These are phyloP conservation scores for Penicillium canescens DNA, from an alignment of 495 filamentous ascomycete species.

Conservation along the genomic window DNA sequence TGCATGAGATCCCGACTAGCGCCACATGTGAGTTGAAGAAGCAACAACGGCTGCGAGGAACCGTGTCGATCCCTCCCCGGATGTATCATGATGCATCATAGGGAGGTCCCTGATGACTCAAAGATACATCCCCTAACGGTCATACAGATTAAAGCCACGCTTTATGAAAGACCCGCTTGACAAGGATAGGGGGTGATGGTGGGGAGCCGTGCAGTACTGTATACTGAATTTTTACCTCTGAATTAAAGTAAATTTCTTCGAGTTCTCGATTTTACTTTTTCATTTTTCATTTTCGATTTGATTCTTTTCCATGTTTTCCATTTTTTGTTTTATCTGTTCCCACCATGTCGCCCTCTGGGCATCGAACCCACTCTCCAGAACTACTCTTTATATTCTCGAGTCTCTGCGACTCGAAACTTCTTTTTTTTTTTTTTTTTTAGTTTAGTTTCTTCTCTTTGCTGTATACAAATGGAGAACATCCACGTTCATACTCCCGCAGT, in stretches of 20 bases:
- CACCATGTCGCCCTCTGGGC: constrained; percentile 5
- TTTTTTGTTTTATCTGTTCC: constrained; percentile 5
- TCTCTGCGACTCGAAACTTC: not conserved
- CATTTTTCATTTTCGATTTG: not conserved
- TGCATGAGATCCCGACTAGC: constrained; percentile 49
- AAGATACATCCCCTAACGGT: constrained; percentile 13
- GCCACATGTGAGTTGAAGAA: constrained; percentile 44
- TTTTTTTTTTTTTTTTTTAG: not conserved
- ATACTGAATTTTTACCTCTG: constrained; percentile 22
- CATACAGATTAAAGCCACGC: constrained; percentile 19
- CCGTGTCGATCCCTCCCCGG: constrained; percentile 46
- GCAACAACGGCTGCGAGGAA: constrained; percentile 48
- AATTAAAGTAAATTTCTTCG: constrained; percentile 14
- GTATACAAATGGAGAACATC: no score
- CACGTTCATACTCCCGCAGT: no score
- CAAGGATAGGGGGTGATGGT: constrained; percentile 15
- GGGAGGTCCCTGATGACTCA: not conserved
- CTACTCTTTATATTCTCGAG: constrained; percentile 5
- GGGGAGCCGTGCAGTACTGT: constrained; percentile 20
- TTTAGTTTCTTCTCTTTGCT: not conserved
- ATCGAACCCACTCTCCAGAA: constrained; percentile 1
- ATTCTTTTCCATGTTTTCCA: not conserved
- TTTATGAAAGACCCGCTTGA: constrained; percentile 28
- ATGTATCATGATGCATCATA: constrained; percentile 21
- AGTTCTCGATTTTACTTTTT: constrained; percentile 5